Conservation (phyloP, 306 rosid genomes). For the Gastrolobium bilobum region DNA sequence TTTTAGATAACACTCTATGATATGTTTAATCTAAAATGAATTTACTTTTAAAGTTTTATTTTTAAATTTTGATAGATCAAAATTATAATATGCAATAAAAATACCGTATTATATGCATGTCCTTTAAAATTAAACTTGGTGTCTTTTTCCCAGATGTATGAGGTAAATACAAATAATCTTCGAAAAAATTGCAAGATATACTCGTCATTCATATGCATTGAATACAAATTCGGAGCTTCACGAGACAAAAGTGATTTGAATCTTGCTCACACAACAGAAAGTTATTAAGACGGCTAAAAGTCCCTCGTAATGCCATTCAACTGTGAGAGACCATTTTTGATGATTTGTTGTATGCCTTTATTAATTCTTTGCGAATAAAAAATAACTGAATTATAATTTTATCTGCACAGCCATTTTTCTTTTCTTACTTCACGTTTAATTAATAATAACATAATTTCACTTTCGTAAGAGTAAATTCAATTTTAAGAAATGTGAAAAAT, state of each 20-base stretch:
- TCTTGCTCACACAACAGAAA: not conserved
- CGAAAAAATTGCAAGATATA: not conserved
- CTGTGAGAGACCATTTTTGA: not conserved
- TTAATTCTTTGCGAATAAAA: not conserved
- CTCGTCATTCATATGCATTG: not conserved
- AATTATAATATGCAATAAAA: too few relatives aligned
- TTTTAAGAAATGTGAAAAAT: not conserved
- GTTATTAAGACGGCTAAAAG: not conserved
- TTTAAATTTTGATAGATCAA: too few relatives aligned
- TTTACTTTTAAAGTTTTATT: too few relatives aligned
- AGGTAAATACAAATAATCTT: not conserved
- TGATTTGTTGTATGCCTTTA: not conserved
- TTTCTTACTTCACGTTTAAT: not conserved
- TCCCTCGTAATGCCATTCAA: not conserved
- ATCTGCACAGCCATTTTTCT: not conserved
- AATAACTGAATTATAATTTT: not conserved
- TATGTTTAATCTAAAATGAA: too few relatives aligned
- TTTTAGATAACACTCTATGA: not conserved
- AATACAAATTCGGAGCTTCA: constrained; percentile 9
- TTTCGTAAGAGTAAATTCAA: not conserved
- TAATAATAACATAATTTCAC: not conserved
- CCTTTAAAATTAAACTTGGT: too few relatives aligned
- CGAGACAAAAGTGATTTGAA: not conserved
- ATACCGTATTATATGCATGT: too few relatives aligned
- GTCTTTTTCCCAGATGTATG: too few relatives aligned